Evolutionary conservation across 1,139 yeast species (phyloP).

Genomic region (Suhomyces maxii): DNA sequence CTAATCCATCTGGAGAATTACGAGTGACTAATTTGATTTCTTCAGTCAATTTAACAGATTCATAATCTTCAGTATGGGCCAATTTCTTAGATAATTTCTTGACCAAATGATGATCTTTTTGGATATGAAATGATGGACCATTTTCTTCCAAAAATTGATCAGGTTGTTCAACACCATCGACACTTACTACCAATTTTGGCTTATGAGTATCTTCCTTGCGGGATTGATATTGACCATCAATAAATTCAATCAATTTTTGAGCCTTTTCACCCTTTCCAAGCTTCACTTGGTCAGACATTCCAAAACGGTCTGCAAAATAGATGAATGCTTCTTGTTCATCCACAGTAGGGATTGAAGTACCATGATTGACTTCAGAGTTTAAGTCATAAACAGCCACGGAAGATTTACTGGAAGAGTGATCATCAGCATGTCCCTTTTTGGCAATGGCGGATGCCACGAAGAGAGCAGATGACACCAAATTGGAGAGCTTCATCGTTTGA

Average conservation of each 20-base stretch:
- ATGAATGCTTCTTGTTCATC: slow-evolving; percentile 23
- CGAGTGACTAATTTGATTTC: slow-evolving; percentile 35
- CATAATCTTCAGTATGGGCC: slow-evolving; percentile 11
- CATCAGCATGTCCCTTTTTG: slow-evolving; percentile 1
- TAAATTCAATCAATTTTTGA: slow-evolving; percentile 26
- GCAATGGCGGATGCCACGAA: slow-evolving; percentile 5
- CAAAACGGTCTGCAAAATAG: slow-evolving; percentile 45
- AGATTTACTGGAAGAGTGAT: slow-evolving; percentile 1
- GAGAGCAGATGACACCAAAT: slow-evolving; percentile 10
- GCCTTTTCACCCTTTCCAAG: slow-evolving; percentile 28
- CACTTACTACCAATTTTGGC: slow-evolving; percentile 37
- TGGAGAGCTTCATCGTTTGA: slow-evolving; percentile 8
- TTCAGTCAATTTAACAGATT: slow-evolving; percentile 27
- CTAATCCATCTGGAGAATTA: slow-evolving; percentile 21
- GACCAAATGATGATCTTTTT: slow-evolving; percentile 17
- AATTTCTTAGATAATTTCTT: slow-evolving; percentile 21
- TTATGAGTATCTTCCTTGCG: slow-evolving; percentile 11
- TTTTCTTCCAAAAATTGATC: slow-evolving; percentile 20
- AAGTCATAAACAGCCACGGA: slow-evolving; percentile 23
- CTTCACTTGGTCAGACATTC: slow-evolving; percentile 33
- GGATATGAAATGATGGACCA: slow-evolving; percentile 21
- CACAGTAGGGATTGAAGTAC: slow-evolving; percentile 10
- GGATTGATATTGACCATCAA: slow-evolving; percentile 21
- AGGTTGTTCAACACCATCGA: slow-evolving; percentile 42
- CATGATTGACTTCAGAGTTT: slow-evolving; percentile 8